These are phyloP conservation scores for Coniochaeta sp. DNA, from an alignment of 2,329 filamentous ascomycete species.

Conservation along the genomic window DNA sequence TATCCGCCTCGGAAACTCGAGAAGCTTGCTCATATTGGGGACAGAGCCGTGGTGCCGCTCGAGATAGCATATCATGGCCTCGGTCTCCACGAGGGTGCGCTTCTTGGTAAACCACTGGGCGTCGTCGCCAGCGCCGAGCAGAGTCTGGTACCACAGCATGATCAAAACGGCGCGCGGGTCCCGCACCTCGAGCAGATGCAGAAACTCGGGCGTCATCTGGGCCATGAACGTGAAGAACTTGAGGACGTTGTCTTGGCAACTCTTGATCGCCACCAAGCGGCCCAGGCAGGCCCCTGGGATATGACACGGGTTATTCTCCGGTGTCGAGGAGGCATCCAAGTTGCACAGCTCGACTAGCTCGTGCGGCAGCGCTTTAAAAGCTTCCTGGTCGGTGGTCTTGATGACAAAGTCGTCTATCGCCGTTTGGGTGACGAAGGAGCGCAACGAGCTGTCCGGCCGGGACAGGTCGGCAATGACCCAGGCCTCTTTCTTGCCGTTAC, in stretches of 20 bases:
- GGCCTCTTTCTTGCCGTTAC: slow-evolving; percentile 46
- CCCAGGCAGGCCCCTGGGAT: slow-evolving; percentile 26
- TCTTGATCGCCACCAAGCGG: slow-evolving; percentile 25
- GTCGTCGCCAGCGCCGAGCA: slow-evolving; percentile 22
- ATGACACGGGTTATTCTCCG: slow-evolving; percentile 23
- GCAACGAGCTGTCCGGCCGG: slow-evolving; percentile 39
- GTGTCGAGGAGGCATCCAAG: slow-evolving; percentile 12
- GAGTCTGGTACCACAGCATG: slow-evolving; percentile 50
- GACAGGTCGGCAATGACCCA: slow-evolving; percentile 43
- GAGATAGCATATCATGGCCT: slow-evolving; percentile 36
- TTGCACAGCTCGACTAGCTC: slow-evolving; percentile 22
- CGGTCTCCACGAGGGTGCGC: slow-evolving; percentile 39
- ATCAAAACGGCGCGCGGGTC: slow-evolving; percentile 47
- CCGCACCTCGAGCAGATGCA: slow-evolving; percentile 36
- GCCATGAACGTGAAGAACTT: slow-evolving; percentile 39
- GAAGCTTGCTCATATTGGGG: slow-evolving; percentile 6
- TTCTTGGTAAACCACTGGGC: slow-evolving; percentile 38
- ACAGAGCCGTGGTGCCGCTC: slow-evolving; percentile 13
- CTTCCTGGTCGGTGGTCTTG: slow-evolving; percentile 8
- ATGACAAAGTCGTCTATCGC: background rate
- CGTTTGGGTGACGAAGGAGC: slow-evolving; percentile 5
- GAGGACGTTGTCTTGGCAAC: slow-evolving; percentile 31
- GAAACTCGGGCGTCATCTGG: slow-evolving; percentile 34
- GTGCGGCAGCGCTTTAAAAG: slow-evolving; percentile 21
- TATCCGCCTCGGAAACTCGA: slow-evolving; percentile 10